These are phyloP conservation scores for Raffaelea deltoideospora DNA, from an alignment of 2,329 filamentous ascomycete species.

Conservation along the genomic window DNA sequence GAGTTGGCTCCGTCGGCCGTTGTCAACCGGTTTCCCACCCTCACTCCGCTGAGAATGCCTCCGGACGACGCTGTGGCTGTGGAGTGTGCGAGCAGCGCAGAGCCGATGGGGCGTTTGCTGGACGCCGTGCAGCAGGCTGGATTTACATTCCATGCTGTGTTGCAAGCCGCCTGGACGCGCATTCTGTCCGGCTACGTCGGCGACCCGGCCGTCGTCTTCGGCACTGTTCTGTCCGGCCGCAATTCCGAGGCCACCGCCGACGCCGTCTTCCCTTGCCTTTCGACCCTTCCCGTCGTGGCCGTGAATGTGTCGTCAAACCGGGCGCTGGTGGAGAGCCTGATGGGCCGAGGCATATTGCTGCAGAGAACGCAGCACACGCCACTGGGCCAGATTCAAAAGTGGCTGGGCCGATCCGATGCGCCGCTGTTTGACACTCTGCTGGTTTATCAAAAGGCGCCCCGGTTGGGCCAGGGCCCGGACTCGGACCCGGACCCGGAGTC, in stretches of 20 bases:
- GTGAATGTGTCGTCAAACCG: constrained; percentile 35
- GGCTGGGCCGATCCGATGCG: constrained; percentile 48
- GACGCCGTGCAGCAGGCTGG: constrained; percentile 37
- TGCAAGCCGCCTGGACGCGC: constrained; percentile 65
- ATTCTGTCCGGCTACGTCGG: constrained; percentile 64
- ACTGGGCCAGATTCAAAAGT: constrained; percentile 56
- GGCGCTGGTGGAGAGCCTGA: constrained; percentile 45
- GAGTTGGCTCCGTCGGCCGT: constrained; percentile 33
- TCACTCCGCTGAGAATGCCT: constrained; percentile 46
- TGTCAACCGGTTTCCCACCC: constrained; percentile 58
- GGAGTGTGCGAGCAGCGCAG: no score
- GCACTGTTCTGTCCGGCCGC: constrained; percentile 65
- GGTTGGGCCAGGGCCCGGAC: no score
- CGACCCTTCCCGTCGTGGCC: constrained; percentile 62
- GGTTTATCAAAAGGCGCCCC: constrained; percentile 72
- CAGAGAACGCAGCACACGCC: constrained; percentile 59
- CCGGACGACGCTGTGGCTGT: no score
- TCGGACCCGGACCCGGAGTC: constrained; percentile 14
- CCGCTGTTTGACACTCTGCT: constrained; percentile 73
- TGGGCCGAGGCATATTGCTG: constrained; percentile 47
- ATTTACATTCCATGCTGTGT: constrained; percentile 61
- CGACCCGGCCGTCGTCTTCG: constrained; percentile 60
- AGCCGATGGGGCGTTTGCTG: no score
- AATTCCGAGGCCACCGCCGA: constrained; percentile 41
- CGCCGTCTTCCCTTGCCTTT: constrained; percentile 63